Base-by-base conservation (phyloP, 176 grass and related monocot species). In the Urochloa ruziziensis region DNA sequence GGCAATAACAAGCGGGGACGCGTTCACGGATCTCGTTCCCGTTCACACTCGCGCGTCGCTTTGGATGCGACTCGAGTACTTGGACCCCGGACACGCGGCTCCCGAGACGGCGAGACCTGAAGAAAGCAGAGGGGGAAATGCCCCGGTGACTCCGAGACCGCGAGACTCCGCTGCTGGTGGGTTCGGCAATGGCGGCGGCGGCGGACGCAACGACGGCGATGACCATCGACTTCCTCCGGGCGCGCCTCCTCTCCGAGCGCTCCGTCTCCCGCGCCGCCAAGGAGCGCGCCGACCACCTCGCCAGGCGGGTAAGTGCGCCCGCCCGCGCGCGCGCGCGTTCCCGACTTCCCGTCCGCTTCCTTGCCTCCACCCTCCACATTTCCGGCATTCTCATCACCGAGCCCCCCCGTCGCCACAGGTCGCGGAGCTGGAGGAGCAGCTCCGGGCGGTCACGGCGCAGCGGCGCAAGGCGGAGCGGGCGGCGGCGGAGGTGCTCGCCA, bases 161-260 rank as follows among this genome's bases (percentile, higher is more conserved):
- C 10, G 42, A 29, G 39, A 23, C 40, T 48, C 40, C 40, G 21
- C 28, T 27, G 54, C 51, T 6, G 14, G 34, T 35, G 74, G 35
- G 53, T 64, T 77, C 48, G 74, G 67, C 51, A 57, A 91, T 91
- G 92, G 84, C 79, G 43, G 85, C 85, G 82, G 82, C 85, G 82
- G 82, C 87, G 52, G 78, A 86, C 71, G 82, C 83, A 64, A 86
- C 89, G 18, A 90, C 93, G 32, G 83, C 87, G 30, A 99, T 99
- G 96, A 99, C 96, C 64, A 96, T 99, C 32, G 96, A 96, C 79
- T 99, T 99, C 87, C 89, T 99, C 67, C 96, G 96, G 24, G 96
- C 93, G 69, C 88, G 96, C 62, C 92, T 99, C 27, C 96, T 99
- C 80, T 94, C 93, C 16, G 96, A 99, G 84, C 90, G 96, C 82